Evolutionary conservation across 2,329 filamentous ascomycete genomes (phyloP), one percentile per base, ranked within the genome.

Genomic region (Exophiala oligosperma): DNA sequence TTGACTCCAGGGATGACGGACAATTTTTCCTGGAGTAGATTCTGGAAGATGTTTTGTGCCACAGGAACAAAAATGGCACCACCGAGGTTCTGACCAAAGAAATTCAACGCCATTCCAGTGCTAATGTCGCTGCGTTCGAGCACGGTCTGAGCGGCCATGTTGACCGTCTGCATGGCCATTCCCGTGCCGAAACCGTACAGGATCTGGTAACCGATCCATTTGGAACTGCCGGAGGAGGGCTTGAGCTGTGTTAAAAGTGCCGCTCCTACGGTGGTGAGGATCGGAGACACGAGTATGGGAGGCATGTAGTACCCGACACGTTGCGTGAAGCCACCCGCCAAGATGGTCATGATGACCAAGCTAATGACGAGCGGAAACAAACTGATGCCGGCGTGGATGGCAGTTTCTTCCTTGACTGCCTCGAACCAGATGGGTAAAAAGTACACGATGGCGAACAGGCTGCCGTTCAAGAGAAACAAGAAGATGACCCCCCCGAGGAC

Each of bases 151-250:
- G 65, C 57, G 26, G 64, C 61, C 12, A 67, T 56, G 26, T 54
- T 57, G 14, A 59, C 55, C 6, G 51, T 53, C 44, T 68, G 66
- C 40, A 67, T 56, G 40, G 64, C 64, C 17, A 65, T 48, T 4
- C 68, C 68, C 12, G 64, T 41, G 4, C 70, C 71, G 43, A 70
- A 62, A 3, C 71, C 71, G 28, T 49, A 66, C 4, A 73, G 21
- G n/a, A 71, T 54, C 40, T 72, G 68, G 55, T 66, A 69, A 7
- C 65, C 68, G 49, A 72, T 69, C 69, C 70, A 73, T 9, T 59
- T 56, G 2, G 47, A 52, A 4, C 50, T 49, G 6, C 28, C 14
- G 8, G 49, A 41, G 11, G 47, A 48, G 1, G 48, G 11, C 17
- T 40, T 37, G 43, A 60, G 52, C 4, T 38, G 47, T 21, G 61